Evolutionary conservation across 1,139 yeast genomes (phyloP).

Genomic region (Groenewaldozyma auringiensis): DNA sequence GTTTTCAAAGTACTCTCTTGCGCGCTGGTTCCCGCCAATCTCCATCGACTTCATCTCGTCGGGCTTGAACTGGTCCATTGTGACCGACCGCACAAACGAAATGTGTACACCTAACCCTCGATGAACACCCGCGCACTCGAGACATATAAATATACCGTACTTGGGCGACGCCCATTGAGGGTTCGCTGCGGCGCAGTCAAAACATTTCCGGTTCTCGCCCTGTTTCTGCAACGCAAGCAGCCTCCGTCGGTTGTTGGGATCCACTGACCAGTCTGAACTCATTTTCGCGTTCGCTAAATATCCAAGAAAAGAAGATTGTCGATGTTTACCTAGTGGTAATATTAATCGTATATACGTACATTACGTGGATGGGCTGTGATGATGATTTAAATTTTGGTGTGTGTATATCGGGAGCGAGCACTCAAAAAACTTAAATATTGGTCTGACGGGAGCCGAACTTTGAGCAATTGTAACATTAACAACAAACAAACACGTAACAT

Average conservation of each 20-base stretch:
- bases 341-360: no score
- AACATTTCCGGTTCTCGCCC: constrained; percentile 81
- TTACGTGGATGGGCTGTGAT: no score
- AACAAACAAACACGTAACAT: no score
- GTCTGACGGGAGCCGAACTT: no score
- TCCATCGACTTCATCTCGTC: constrained; percentile 90
- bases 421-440: no score
- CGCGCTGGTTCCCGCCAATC: constrained; percentile 82
- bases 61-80: constrained; percentile 95
- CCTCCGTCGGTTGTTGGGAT: constrained; percentile 83
- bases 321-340: no score
- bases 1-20: constrained; percentile 55
- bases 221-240: constrained; percentile 69
- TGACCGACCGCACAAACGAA: constrained; percentile 90
- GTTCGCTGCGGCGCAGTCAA: constrained; percentile 90
- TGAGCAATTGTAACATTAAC: no score
- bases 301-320: no score
- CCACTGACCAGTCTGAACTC: constrained; percentile 63
- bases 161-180: constrained; percentile 99
- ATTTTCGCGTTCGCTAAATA: no score
- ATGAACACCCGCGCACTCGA: constrained; percentile 96
- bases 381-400: no score
- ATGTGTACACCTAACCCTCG: constrained; percentile 94
- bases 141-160: constrained; percentile 91
- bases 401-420: no score